Percentiles rank a stretch among this genome's conserved stretches.
Conservation (phyloP, 441 rosid species). For the Breynia disticha region DNA sequence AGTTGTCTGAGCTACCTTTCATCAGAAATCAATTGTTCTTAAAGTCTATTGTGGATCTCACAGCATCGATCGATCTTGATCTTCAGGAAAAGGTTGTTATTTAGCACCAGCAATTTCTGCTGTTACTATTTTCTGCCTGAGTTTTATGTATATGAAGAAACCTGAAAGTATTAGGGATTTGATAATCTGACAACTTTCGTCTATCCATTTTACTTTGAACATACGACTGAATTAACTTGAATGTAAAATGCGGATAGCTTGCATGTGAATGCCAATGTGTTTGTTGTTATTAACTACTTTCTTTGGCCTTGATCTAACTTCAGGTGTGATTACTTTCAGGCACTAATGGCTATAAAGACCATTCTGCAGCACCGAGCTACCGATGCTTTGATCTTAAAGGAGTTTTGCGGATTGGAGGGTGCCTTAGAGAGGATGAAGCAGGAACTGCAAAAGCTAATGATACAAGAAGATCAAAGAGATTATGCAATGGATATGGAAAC, state of each 20-base stretch:
- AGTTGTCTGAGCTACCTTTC: constrained; percentile 35
- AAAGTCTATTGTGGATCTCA: constrained; percentile 69
- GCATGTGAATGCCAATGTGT: constrained; percentile 2
- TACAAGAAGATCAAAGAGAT: constrained; percentile 49
- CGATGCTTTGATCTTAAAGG: constrained; percentile 51
- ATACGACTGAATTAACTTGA: too few species aligned
- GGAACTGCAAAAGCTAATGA: constrained; percentile 49
- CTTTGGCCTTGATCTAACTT: constrained; percentile 6
- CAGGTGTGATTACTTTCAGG: constrained; percentile 29
- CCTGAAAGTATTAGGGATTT: too few species aligned
- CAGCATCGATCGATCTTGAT: constrained; percentile 55
- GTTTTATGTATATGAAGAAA: neutral
- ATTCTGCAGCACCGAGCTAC: constrained; percentile 53
- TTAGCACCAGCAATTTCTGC: constrained; percentile 7
- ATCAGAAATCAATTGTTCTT: constrained; percentile 48
- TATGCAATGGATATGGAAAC: constrained; percentile 55
- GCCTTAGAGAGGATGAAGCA: constrained; percentile 56
- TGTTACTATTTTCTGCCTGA: neutral
- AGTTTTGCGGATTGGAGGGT: constrained; percentile 55
- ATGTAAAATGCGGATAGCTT: too few species aligned
- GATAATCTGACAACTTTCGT: too few species aligned
- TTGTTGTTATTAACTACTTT: neutral
- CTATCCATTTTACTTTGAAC: too few species aligned
- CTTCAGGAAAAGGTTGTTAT: constrained; percentile 76
- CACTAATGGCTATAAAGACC: constrained; percentile 59